Evolutionary conservation across 164 flowering plant genomes (phyloP), one percentile per base, ranked within the genome.

Genomic region (Akebia trifoliata): DNA sequence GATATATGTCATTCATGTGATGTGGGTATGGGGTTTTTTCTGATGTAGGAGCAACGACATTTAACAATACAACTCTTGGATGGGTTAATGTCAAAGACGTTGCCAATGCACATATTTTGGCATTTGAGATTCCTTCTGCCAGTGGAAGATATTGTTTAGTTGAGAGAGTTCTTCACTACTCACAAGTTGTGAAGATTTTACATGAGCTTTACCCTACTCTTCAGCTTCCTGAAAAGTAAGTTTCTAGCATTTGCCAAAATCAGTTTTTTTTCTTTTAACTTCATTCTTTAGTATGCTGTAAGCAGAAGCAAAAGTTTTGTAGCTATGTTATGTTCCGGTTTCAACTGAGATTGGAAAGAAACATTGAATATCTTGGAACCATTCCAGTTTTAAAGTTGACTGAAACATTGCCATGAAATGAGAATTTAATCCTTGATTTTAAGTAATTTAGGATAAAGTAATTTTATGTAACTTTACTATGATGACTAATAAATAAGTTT

Each of bases 21-120:
- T 7, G 15, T 31, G n/a, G n/a, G 31, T 49, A 0, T 32, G 12
- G 1, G 12, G 2, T 11, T 45, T 45, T 51, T 0, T 30, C 4
- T 31, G 10, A 14, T 59, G 50, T 62, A 75, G 90, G 81, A 42
- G 39, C 74, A 0, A 45, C 69, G 10, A 72, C 82, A 44, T 76
- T 50, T 56, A 70, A 61, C 6, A 76, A 75, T 70, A 6, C 60
- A 15, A 34, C 69, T 10, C 59, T 66, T 38, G 77, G 78, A 57
- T 82, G 78, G 79, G 74, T 82, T 43, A 47, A 75, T 62, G 82
- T 80, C n/a, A 77, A 69, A 72, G 84, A 84, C 75, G 85, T 84
- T 34, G 87, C 79, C 8, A 38, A 48, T 29, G 87, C 90, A 18
- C 86, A 83, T 70, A 69, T 86, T 67, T 66, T 61, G 50, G 90